These are phyloP conservation scores for Leccinum angustisporum DNA, from an alignment of 1,284 basidiomycete genomes.

Conservation along the genomic window DNA sequence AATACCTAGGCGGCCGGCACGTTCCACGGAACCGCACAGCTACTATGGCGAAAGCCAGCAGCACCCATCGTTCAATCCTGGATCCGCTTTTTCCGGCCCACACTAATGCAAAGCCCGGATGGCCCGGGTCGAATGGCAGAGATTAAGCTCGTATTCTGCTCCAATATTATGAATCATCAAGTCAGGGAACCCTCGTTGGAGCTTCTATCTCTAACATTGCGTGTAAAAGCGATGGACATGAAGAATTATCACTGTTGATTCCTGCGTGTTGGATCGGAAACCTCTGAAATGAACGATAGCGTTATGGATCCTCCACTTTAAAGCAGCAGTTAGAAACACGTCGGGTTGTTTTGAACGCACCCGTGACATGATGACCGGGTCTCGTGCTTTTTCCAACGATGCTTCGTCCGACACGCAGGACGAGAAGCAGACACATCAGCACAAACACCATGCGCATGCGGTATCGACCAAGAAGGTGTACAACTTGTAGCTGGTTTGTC, in stretches of 20 bases:
- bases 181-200: no score
- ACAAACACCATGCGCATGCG: slow-evolving; percentile 23
- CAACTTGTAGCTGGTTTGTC: slow-evolving; percentile 48
- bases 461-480: slow-evolving; percentile 46
- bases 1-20: slow-evolving; percentile 26
- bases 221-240: no score
- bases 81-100: slow-evolving; percentile 48
- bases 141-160: no score
- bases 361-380: slow-evolving; percentile 3
- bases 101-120: slow-evolving; percentile 35
- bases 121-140: neutral
- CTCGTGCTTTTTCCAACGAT: slow-evolving; percentile 12
- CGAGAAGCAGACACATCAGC: slow-evolving; percentile 17
- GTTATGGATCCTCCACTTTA: neutral
- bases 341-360: neutral
- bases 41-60: slow-evolving; percentile 39
- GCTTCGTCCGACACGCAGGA: slow-evolving; percentile 8
- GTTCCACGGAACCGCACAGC: slow-evolving; percentile 35
- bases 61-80: slow-evolving; percentile 45
- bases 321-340: neutral
- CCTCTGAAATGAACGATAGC: no score
- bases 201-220: no score
- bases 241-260: no score
- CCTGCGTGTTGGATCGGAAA: no score
- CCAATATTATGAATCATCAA: no score